Evolutionary conservation across 345 rosid species (phyloP).

Genomic region (Eucalyptus regnans): DNA sequence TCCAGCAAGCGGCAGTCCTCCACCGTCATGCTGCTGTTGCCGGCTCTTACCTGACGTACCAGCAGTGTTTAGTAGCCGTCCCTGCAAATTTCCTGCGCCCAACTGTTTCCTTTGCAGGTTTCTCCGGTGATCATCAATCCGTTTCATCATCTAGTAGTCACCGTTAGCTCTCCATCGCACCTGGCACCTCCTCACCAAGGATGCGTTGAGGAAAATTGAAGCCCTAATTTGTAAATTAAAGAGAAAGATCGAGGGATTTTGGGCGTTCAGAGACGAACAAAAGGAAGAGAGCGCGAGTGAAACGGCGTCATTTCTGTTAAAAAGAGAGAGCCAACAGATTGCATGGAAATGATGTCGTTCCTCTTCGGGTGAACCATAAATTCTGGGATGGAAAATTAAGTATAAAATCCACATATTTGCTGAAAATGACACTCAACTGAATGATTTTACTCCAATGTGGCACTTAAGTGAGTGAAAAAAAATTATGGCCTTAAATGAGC

Average conservation of each 20-base stretch:
- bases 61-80: not conserved
- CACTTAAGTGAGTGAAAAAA: too few relatives aligned
- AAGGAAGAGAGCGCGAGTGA: not conserved
- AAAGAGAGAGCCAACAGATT: not conserved
- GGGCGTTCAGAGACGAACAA: not conserved
- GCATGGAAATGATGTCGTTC: not conserved
- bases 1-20: not conserved
- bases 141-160: not conserved
- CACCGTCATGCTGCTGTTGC: not conserved
- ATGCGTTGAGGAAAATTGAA: not conserved
- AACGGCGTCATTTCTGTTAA: not conserved
- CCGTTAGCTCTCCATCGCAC: not conserved
- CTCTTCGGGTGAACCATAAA: not conserved
- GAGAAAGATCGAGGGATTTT: not conserved
- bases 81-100: not conserved
- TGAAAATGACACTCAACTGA: too few relatives aligned
- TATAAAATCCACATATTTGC: not conserved
- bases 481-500: too few relatives aligned
- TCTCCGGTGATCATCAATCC: not conserved
- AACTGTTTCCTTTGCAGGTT: not conserved
- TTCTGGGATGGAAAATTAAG: not conserved
- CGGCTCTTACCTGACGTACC: not conserved
- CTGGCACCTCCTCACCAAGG: not conserved
- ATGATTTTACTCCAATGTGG: rapidly evolving
- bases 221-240: not conserved